Percentiles rank a stretch among this genome's conserved stretches.
phyloP scores from a whole-genome alignment of 768 basidiomycete species.

The Boletus tylopilopsis region DNA sequence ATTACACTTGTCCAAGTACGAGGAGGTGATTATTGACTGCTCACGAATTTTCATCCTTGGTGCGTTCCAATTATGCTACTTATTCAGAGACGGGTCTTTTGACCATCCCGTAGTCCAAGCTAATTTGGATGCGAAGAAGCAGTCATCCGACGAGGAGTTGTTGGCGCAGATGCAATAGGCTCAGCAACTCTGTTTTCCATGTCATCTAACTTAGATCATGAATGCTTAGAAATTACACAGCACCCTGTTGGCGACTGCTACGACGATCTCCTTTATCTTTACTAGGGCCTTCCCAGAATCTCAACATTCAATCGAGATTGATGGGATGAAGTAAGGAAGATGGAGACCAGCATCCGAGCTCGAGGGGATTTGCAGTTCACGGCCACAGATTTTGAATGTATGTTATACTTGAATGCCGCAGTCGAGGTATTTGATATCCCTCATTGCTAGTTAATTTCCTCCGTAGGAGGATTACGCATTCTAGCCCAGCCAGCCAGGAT shows the following conservation, averaged over 20 bases:
- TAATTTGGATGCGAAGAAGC: conserved; percentile 19
- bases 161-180: conserved; percentile 13
- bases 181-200: too few species aligned
- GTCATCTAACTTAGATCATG: conserved; percentile 39
- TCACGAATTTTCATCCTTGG: too few species aligned
- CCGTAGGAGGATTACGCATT: conserved; percentile 43
- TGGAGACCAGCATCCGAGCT: background rate
- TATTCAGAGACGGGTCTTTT: background rate
- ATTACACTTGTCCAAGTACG: too few species aligned
- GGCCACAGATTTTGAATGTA: conserved; percentile 41
- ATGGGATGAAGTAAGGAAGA: conserved; percentile 31
- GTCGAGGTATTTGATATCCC: conserved; percentile 22
- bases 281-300: conserved; percentile 55
- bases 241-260: conserved; percentile 56
- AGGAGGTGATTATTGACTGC: too few species aligned
- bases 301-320: conserved; percentile 56
- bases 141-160: conserved; percentile 14
- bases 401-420: conserved; percentile 41
- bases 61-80: too few species aligned
- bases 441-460: conserved; percentile 13
- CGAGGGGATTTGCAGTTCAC: background rate
- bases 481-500: conserved; percentile 47
- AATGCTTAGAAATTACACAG: too few species aligned
- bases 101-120: conserved; percentile 12
- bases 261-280: conserved; percentile 52